Percentiles rank a stretch among this genome's conserved stretches.
These are phyloP conservation scores for Auriculariales sp. DNA, from an alignment of 768 basidiomycete genomes.

Conservation along the genomic window DNA sequence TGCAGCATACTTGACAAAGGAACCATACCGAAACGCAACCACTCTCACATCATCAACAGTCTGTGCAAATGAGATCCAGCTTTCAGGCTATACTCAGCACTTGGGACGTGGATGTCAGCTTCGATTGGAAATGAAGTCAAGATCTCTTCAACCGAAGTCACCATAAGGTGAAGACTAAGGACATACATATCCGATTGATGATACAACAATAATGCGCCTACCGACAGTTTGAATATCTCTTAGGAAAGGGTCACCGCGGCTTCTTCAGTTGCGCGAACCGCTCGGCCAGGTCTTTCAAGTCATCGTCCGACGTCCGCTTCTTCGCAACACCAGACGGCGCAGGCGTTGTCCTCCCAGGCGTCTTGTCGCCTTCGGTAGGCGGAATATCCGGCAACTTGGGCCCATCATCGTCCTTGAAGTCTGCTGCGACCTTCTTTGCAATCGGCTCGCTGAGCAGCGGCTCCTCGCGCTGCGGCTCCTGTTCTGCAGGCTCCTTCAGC, in stretches of 20 bases:
- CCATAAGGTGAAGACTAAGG: not conserved
- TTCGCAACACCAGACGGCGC: slow-evolving; percentile 15
- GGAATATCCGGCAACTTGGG: slow-evolving; percentile 38
- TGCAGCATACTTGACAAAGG: too few relatives aligned
- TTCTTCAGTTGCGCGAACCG: slow-evolving; percentile 85
- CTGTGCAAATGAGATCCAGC: too few relatives aligned
- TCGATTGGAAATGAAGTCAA: not conserved
- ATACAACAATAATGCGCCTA: not conserved
- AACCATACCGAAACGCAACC: too few relatives aligned
- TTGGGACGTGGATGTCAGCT: too few relatives aligned
- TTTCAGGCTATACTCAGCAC: too few relatives aligned
- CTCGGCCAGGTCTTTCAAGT: slow-evolving; percentile 59
- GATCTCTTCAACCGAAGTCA: not conserved
- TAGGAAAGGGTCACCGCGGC: too few relatives aligned
- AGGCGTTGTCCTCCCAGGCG: slow-evolving; percentile 8
- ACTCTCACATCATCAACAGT: too few relatives aligned
- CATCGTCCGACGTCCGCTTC: slow-evolving; percentile 35
- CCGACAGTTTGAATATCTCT: too few relatives aligned
- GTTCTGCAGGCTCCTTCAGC: not conserved
- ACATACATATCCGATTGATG: not conserved
- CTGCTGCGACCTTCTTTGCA: slow-evolving; percentile 10
- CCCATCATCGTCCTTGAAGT: slow-evolving; percentile 15
- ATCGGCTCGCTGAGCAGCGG: slow-evolving; percentile 12
- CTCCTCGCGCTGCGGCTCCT: slow-evolving; percentile 8
- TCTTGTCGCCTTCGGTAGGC: slow-evolving; percentile 30